Percentiles rank a stretch among this genome's conserved stretches.
These are phyloP conservation scores for Phytophthora pinifolia DNA, from an alignment of 352 stramenopile genomes.

Conservation along the genomic window DNA sequence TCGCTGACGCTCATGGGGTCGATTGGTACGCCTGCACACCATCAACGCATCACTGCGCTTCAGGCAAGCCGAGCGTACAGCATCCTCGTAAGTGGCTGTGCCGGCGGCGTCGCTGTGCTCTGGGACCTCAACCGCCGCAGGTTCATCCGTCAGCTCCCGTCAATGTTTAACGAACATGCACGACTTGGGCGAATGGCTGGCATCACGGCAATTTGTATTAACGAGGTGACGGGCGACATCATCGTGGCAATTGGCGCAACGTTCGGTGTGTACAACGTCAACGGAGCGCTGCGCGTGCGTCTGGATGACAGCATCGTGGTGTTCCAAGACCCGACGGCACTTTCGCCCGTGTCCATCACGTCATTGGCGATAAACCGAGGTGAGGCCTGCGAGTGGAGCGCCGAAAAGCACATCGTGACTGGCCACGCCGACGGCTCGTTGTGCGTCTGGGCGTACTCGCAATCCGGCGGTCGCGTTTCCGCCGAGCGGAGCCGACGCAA, in stretches of 20 bases:
- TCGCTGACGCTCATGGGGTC: slow-evolving; percentile 49
- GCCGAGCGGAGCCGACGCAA: slow-evolving; percentile 23
- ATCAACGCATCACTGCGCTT: slow-evolving; percentile 43
- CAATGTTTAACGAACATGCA: slow-evolving; percentile 13
- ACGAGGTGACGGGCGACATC: slow-evolving; percentile 67
- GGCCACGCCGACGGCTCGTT: slow-evolving; percentile 62
- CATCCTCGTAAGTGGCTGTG: slow-evolving; percentile 63
- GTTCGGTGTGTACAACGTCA: slow-evolving; percentile 73
- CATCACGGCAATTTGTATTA: slow-evolving; percentile 60
- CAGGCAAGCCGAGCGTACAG: slow-evolving; percentile 65
- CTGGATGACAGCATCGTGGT: slow-evolving; percentile 50
- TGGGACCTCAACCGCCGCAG: slow-evolving; percentile 75
- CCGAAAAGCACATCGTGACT: slow-evolving; percentile 64
- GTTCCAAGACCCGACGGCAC: slow-evolving; percentile 40
- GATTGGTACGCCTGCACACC: slow-evolving; percentile 43
- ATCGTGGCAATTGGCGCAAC: slow-evolving; percentile 43
- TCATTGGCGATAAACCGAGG: slow-evolving; percentile 51
- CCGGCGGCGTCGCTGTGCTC: slow-evolving; percentile 50
- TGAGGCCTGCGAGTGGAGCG: slow-evolving; percentile 54
- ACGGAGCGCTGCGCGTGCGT: slow-evolving; percentile 51
- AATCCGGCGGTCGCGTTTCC: slow-evolving; percentile 25
- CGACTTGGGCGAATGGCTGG: background rate
- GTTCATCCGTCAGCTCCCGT: slow-evolving; percentile 50
- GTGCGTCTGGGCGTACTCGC: slow-evolving; percentile 67
- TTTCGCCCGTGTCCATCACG: slow-evolving; percentile 40